phyloP scores from a whole-genome alignment of 2,329 filamentous ascomycete genomes.

The Stachybotrys elegans region DNA sequence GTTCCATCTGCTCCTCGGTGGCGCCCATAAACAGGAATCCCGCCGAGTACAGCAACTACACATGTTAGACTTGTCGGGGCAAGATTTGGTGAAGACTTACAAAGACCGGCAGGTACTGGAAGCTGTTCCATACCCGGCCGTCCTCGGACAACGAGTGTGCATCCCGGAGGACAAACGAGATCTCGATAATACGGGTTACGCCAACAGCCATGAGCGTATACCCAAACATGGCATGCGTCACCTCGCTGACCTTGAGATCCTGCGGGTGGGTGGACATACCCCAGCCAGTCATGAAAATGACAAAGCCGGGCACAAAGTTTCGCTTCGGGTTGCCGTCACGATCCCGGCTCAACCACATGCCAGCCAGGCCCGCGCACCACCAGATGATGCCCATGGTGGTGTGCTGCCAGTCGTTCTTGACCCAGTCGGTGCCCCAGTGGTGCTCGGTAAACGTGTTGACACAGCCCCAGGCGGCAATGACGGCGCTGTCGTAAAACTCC shows the following conservation, averaged over 20 bases:
- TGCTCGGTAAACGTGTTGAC: slow-evolving; percentile 99
- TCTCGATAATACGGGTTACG: slow-evolving; percentile 78
- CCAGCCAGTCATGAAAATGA: slow-evolving; percentile 90
- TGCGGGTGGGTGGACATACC: slow-evolving; percentile 93
- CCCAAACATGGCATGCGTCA: slow-evolving; percentile 85
- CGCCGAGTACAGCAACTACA: slow-evolving; percentile 78
- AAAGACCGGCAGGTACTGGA: slow-evolving; percentile 50
- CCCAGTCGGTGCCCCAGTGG: slow-evolving; percentile 85
- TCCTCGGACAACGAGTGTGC: slow-evolving; percentile 58
- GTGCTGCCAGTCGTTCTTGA: slow-evolving; percentile 91
- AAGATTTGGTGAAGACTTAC: slow-evolving; percentile 36
- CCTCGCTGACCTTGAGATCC: slow-evolving; percentile 73
- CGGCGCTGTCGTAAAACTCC: slow-evolving; percentile 90
- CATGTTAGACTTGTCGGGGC: slow-evolving; percentile 8
- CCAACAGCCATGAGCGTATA: slow-evolving; percentile 94
- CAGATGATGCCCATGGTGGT: slow-evolving; percentile 99
- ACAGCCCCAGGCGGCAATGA: slow-evolving; percentile 93
- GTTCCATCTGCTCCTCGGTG: slow-evolving; percentile 89
- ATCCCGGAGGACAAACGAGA: slow-evolving; percentile 81
- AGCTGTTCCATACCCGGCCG: slow-evolving; percentile 61
- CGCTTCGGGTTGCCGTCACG: slow-evolving; percentile 81
- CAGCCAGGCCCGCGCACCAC: slow-evolving; percentile 91
- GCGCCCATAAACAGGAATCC: slow-evolving; percentile 98
- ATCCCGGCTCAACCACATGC: slow-evolving; percentile 85
- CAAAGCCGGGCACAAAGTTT: slow-evolving; percentile 88